Evolutionary conservation across 2,329 filamentous ascomycete genomes (phyloP), one percentile per base, ranked within the genome.

Genomic region (Ilyonectria robusta): DNA sequence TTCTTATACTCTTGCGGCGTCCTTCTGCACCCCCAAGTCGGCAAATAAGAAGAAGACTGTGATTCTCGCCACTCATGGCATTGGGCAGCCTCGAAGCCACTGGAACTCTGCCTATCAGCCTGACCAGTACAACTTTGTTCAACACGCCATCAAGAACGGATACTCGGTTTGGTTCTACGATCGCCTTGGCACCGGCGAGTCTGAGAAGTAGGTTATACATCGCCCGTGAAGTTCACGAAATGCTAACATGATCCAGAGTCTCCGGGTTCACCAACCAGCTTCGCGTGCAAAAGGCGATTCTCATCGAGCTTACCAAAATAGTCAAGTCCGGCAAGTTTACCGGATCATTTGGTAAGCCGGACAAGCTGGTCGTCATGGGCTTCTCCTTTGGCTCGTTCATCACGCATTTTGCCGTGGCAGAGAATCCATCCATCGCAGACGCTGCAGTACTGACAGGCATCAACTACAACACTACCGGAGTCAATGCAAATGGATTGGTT

Each of bases 161-260:
- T 71, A 71, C 48, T 71, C 69, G 1, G 69, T 71, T 19, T 71
- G 67, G 67, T 71, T 71, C 29, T 71, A 71, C 19, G 67, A 71
- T 26, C 64, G 69, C 9, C 67, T 71, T 6, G 69, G 69, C 11
- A 59, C 23, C 2, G 69, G 69, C 4, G 64, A 70, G 35, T 68
- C 64, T 57, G 64, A 67, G 3, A 70, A 69, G 67, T 69, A 35
- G 0, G 50, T 15, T 21, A 7, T 15, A 44, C 7, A 3, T 1
- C 23, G 17, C 6, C 7, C 2, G 5, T 8, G 10, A 8, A 29
- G 5, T 7, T 4, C 3, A 2, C 8, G 1, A 13, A 3, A n/a
- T 62, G n/a, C 65, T 66, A 9, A 47, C 21, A 31, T 29, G 1
- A 6, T 31, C 0, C 4, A 70, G 69, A 8, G 53, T 71, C 17